Evolutionary conservation across 805 yeast genomes (phyloP), one percentile per base, ranked within the genome.

Genomic region (Saccharomycopsis fibuligera): DNA sequence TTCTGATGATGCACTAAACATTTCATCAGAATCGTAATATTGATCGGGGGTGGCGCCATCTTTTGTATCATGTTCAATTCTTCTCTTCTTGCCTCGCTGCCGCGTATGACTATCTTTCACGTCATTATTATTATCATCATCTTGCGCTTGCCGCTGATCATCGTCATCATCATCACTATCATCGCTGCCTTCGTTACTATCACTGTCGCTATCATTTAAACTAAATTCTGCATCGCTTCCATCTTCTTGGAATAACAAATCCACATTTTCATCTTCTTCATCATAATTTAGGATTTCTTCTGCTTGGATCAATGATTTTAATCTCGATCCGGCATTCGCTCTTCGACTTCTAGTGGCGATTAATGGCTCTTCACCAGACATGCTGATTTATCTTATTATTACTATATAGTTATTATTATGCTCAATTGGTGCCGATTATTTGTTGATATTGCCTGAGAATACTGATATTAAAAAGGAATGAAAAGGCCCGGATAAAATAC

Each of bases 291-390:
- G 56, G 6, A 67, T 60, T 41, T 78, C 83, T 54, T 78, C 85
- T 25, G 86, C 73, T 50, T 80, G 84, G 17, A 93, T 68, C 51
- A 93, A 72, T 49, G 79, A 79, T 58, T 78, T 78, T 61, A 93
- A 69, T 47, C 93, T 72, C 45, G 86, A 83, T 14, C 99, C 99
- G 1, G 99, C 99, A 66, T 91, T 93, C 39, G 88, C 65, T 47
- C 99, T 78, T 55, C 87, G 72, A 52, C 78, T 68, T 53, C 97
- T 75, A 2, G 95, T 83, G 19, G 85, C 79, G 57, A 84, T 83
- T 48, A 88, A 71, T 57, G 78, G 73, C 41, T 81, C 83, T 33
- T 70, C 76, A n/a, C n/a, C n/a, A n/a, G n/a, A n/a, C n/a, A n/a
- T n/a, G n/a, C n/a, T n/a, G n/a, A n/a, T n/a, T n/a, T n/a, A n/a